A percentile compares a stretch with the other conserved stretches of the same genome.
Conservation (phyloP, 768 basidiomycete genomes). For the Auriscalpium orientale region DNA sequence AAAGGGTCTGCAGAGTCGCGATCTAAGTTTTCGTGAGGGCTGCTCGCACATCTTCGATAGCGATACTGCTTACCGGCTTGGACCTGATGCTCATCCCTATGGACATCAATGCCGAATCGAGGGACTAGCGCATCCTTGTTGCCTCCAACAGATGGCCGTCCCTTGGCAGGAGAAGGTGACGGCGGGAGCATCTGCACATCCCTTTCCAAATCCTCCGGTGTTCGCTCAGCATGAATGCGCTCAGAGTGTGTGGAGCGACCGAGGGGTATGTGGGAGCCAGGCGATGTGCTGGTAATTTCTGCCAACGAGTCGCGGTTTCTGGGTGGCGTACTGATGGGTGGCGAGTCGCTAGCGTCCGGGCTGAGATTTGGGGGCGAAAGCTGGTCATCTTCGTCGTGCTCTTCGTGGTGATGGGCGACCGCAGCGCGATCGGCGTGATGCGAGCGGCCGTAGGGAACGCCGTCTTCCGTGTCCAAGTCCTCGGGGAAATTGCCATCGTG, state of each 20-base stretch:
- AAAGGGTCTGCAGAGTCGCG: slow-evolving; percentile 24
- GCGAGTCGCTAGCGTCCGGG: background rate
- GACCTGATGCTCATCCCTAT: background rate
- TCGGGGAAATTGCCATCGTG: slow-evolving; percentile 34
- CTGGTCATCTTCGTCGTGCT: slow-evolving; percentile 12
- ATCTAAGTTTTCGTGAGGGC: slow-evolving; percentile 11
- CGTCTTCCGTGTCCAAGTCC: slow-evolving; percentile 56
- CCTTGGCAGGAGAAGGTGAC: slow-evolving; percentile 39
- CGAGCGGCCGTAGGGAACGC: slow-evolving; percentile 54
- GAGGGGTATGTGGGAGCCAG: slow-evolving; percentile 25
- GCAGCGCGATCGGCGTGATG: slow-evolving; percentile 52
- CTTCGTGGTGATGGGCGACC: slow-evolving; percentile 30
- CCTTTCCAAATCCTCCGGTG: slow-evolving; percentile 26
- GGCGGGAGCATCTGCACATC: slow-evolving; percentile 40
- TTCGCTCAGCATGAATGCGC: slow-evolving; percentile 17
- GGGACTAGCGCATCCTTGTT: slow-evolving; percentile 28
- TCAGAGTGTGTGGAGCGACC: slow-evolving; percentile 35
- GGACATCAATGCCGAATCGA: slow-evolving; percentile 23
- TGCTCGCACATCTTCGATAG: background rate
- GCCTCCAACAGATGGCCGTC: slow-evolving; percentile 7
- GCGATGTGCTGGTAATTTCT: slow-evolving; percentile 4
- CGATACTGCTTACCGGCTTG: slow-evolving; percentile 1
- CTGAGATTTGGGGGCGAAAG: slow-evolving; percentile 13
- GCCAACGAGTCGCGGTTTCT: background rate
- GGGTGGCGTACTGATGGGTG: slow-evolving; percentile 4